A percentile compares a stretch with the other conserved stretches of the same genome.
Evolutionary conservation across 2,329 filamentous ascomycete species (phyloP).

Genomic region (Capronia coronata): DNA sequence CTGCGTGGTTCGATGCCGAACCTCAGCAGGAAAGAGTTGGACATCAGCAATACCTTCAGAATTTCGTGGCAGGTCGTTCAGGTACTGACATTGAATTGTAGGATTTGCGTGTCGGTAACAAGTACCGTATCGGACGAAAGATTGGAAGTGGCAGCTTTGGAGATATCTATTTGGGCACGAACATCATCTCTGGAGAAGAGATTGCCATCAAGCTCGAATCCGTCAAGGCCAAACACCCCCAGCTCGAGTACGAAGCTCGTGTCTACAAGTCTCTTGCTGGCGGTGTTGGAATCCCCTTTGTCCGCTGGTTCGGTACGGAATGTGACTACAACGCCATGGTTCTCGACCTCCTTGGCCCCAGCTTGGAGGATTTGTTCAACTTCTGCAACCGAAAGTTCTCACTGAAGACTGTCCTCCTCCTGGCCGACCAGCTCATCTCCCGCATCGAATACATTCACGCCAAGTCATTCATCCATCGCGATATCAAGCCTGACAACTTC

Average conservation of each 20-base stretch:
- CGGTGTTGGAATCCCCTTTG: constrained; percentile 95
- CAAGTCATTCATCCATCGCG: constrained; percentile 98
- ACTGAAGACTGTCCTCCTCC: constrained; percentile 90
- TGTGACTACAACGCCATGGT: constrained; percentile 99
- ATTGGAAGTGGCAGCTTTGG: constrained; percentile 97
- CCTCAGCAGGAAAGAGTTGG: constrained; percentile 7
- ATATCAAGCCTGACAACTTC: constrained; percentile 99
- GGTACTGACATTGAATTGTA: constrained; percentile 36
- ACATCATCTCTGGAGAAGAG: constrained; percentile 99
- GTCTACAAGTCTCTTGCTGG: constrained; percentile 83
- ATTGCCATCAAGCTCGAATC: constrained; percentile 99
- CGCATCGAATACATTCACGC: constrained; percentile 99
- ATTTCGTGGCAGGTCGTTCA: background rate
- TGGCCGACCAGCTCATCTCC: constrained; percentile 97
- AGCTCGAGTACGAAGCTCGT: constrained; percentile 96
- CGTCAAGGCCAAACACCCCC: constrained; percentile 98
- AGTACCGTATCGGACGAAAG: constrained; percentile 99
- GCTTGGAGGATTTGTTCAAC: constrained; percentile 97
- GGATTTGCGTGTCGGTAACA: constrained; percentile 99
- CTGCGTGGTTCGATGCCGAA: background rate
- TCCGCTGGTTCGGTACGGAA: constrained; percentile 98
- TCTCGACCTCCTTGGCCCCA: constrained; percentile 89
- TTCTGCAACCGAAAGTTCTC: constrained; percentile 99
- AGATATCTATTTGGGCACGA: constrained; percentile 97
- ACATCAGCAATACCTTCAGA: background rate